These are phyloP conservation scores for Solanum hybrid DNA, from an alignment of 305 asterid genomes.

Conservation along the genomic window DNA sequence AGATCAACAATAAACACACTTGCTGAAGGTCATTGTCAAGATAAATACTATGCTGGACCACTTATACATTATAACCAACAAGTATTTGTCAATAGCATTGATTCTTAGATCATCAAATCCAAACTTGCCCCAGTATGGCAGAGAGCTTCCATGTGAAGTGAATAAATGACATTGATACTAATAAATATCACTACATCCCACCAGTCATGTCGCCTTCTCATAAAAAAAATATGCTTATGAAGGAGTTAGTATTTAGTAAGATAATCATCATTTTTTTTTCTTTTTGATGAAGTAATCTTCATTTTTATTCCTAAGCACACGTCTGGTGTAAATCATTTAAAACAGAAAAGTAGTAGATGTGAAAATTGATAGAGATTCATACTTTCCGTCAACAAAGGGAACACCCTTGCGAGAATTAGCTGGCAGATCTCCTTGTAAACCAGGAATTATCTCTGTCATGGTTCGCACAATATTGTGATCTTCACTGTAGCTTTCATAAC, in stretches of 20 bases:
- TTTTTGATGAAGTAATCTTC: background rate
- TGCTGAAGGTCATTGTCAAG: background rate
- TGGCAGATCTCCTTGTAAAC: constrained; percentile 67
- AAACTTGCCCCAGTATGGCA: background rate
- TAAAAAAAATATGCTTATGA: background rate
- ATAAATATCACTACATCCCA: background rate
- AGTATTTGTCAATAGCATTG: background rate
- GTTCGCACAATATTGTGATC: constrained; percentile 46
- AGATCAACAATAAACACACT: background rate
- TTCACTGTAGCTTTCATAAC: constrained; percentile 68
- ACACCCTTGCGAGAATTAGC: constrained; percentile 16
- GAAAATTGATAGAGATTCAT: background rate
- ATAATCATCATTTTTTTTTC: background rate
- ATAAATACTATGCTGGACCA: background rate
- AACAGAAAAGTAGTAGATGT: background rate
- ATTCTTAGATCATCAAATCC: background rate
- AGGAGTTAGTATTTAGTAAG: background rate
- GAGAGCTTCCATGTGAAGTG: background rate
- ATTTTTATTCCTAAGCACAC: too few relatives aligned
- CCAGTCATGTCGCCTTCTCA: constrained; percentile 1
- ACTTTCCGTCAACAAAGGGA: constrained; percentile 21
- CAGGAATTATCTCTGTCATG: constrained; percentile 59
- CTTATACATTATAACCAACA: background rate
- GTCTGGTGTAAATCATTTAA: background rate
- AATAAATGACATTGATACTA: background rate